Evolutionary conservation across 139 green algal genomes (phyloP), one percentile per base, ranked within the genome.

Genomic region (Diplosphaera chodatii): DNA sequence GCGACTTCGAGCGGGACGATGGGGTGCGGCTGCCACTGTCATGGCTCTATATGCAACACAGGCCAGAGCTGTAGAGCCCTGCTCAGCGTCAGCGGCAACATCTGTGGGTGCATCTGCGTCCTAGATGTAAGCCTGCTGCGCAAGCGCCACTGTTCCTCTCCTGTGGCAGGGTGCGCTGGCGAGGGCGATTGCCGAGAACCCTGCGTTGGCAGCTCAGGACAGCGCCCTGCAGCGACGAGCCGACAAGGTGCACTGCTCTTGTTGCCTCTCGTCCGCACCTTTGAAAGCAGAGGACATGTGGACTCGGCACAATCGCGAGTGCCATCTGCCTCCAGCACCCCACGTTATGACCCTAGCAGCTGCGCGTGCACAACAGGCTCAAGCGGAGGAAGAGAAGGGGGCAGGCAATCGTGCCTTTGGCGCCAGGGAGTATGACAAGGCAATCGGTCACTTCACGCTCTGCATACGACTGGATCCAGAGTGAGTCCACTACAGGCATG

Each of bases 381-480:
- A 86, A 68, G 89, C 89, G 8, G 70, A 59, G 4, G 68, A 70
- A 34, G 77, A 89, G 32, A 96, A 96, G 80, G 86, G 85, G 34
- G 68, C 71, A 32, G 90, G 90, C 55, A 96, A 96, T 76, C 48
- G 66, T 22, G 83, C 89, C 6, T 96, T 92, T 65, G 66, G 32
- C 0, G 67, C 64, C 0, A 72, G 68, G 33, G 34, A 28, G 63
- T 89, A 82, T 67, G 80, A 86, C 4, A 80, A 87, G 37, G 90
- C 90, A 0, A 71, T 85, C 0, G 64, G 68, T 16, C 71, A 83
- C 68, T 96, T 96, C 78, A 84, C 70, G n/a, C 70, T 40, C 8
- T 92, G 86, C 78, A 92, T 96, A 30, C 76, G 89, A 63, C 77
- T 95, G 25, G 86, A 96, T 68, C 77, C 86, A 25, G 85, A 64